These are phyloP conservation scores for Globisporangium irregulare DNA, from an alignment of 352 stramenopile genomes.

Conservation along the genomic window DNA sequence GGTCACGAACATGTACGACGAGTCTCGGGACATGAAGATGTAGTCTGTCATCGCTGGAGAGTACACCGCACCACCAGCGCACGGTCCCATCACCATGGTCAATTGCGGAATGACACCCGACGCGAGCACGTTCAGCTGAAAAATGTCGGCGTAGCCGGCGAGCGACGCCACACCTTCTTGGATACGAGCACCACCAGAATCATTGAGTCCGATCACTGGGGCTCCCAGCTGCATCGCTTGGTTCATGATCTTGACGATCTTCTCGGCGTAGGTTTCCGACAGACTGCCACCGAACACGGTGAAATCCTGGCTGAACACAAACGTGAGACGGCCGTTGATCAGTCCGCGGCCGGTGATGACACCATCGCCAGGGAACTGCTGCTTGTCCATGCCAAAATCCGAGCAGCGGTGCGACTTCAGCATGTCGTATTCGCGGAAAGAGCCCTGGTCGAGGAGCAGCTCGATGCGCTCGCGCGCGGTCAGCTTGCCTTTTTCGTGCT, in stretches of 20 bases:
- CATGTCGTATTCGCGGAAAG: conserved; percentile 96
- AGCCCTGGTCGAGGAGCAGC: conserved; percentile 94
- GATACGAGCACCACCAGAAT: conserved; percentile 97
- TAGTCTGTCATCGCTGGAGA: conserved; percentile 99
- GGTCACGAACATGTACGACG: conserved; percentile 99
- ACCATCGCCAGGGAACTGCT: conserved; percentile 93
- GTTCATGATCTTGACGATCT: conserved; percentile 99
- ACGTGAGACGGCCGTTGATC: conserved; percentile 95
- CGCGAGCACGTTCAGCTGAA: conserved; percentile 97
- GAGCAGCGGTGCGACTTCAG: conserved; percentile 95
- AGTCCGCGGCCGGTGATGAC: conserved; percentile 94
- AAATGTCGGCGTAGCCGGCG: conserved; percentile 98
- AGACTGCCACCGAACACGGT: conserved; percentile 97
- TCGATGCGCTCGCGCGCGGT: conserved; percentile 95
- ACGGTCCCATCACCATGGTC: conserved; percentile 97
- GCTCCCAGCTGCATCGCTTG: conserved; percentile 94
- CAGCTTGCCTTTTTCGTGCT: conserved; percentile 96
- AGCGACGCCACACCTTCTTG: conserved; percentile 98
- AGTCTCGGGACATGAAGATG: conserved; percentile 98
- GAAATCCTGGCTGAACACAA: conserved; percentile 98
- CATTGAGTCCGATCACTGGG: conserved; percentile 97
- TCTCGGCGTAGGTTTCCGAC: conserved; percentile 95
- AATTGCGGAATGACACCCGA: conserved; percentile 95
- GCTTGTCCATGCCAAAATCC: conserved; percentile 96
- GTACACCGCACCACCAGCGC: conserved; percentile 93